Base-by-base conservation (phyloP, 1,284 basidiomycete genomes). In the Ustilago xerochloae region DNA sequence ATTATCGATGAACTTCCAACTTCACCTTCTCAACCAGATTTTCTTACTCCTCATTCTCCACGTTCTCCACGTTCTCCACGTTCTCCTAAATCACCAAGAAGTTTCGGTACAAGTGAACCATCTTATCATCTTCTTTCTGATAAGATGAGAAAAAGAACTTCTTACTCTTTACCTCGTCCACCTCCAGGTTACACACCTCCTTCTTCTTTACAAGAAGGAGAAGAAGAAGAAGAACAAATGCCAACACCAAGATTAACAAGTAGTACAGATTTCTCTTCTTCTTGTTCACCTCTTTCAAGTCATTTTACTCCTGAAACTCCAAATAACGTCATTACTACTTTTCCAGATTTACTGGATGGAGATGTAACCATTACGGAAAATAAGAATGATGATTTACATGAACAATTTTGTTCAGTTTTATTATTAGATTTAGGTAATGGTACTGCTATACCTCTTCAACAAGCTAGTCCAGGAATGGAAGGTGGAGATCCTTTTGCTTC, bases 351-450 rank as follows among this genome's bases (percentile, higher is more conserved):
- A 13, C 30, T 45, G 1, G 20, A 35, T 16, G n/a, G 12, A n/a
- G 50, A 41, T 30, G 36, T 8, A 29, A 18, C 5, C 28, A n/a
- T 6, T 32, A 22, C n/a, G 18, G 28, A 20, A 20, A 30, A 45
- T 29, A 10, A 48, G 39, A n/a, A 16, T 6, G 68, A 63, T 2
- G 63, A 62, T 43, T 38, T 66, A 36, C 55, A 61, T 28, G 63
- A 20, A 6, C 64, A 73, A 30, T 64, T 73, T 28, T 66, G 64
- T 30, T 64, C 61, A 16, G 70, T 54, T 18, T 30, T 73, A 8
- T 18, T 64, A 29, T 18, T 68, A 13, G 70, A 73, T 51, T 12
- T 73, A 3, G 64, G 70, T 8, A 52, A 73, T 47, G 69, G 69
- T 0, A 63, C 36, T 4, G 52, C 69, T 12, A 60, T 72, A 10